Conservation (phyloP, 179 eudicot species). For the Actinidia polygama region DNA sequence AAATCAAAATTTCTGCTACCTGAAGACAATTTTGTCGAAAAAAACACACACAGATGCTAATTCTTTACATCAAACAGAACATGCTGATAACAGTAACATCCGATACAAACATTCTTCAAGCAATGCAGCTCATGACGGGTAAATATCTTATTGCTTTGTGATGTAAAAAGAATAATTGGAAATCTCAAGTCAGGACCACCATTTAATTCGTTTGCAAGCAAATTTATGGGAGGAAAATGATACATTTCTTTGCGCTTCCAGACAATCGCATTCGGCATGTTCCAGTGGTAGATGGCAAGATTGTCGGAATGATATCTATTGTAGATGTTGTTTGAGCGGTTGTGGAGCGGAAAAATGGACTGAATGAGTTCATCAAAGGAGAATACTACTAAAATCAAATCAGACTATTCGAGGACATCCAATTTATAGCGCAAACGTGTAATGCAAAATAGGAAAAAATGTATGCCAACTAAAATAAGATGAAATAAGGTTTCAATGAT, state of each 20-base stretch:
- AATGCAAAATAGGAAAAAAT: background rate
- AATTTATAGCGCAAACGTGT: background rate
- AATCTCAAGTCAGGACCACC: background rate
- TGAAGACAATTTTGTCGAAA: background rate
- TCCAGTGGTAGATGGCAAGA: constrained; percentile 79
- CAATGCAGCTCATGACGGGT: constrained; percentile 97
- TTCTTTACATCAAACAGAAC: constrained; percentile 40
- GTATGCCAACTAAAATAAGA: too few relatives aligned
- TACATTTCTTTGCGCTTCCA: constrained; percentile 27
- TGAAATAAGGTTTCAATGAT: background rate
- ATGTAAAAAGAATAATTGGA: background rate
- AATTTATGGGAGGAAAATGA: background rate
- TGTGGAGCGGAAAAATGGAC: constrained; percentile 75
- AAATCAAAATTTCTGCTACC: constrained; percentile 44
- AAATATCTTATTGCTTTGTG: background rate
- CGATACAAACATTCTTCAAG: constrained; percentile 75
- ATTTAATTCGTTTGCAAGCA: background rate
- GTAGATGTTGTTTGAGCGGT: constrained; percentile 81
- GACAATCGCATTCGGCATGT: constrained; percentile 82
- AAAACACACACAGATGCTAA: background rate
- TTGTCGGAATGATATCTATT: constrained; percentile 86
- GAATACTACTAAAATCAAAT: constrained; percentile 57
- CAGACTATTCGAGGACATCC: constrained; percentile 45
- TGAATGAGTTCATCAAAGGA: constrained; percentile 80
- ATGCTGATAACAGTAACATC: constrained; percentile 78